These are phyloP conservation scores for Leptoxyphium fumago DNA, from an alignment of 2,329 filamentous ascomycete species.

Conservation along the genomic window DNA sequence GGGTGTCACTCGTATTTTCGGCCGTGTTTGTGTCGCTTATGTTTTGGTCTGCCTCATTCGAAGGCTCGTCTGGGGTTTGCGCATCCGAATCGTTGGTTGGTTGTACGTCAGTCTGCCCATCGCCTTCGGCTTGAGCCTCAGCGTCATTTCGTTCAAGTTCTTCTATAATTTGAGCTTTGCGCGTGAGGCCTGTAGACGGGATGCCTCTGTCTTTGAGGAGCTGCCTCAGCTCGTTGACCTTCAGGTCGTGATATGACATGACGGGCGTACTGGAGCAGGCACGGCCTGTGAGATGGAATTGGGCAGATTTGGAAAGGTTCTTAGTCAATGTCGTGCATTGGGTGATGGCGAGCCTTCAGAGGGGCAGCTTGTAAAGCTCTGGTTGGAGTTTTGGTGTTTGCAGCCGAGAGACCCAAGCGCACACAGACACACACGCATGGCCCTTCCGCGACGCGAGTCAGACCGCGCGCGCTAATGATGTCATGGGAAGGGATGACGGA, in stretches of 20 bases:
- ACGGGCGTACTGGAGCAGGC: constrained; percentile 17
- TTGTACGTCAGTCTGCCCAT: constrained; percentile 1
- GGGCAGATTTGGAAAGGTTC: too few species aligned
- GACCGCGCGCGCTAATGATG: too few species aligned
- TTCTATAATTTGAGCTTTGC: constrained; percentile 34
- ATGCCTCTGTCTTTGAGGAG: constrained; percentile 33
- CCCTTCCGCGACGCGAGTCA: too few species aligned
- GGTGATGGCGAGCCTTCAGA: too few species aligned
- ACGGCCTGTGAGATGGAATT: too few species aligned
- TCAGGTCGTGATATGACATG: constrained; percentile 27
- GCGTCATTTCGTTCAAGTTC: constrained; percentile 25
- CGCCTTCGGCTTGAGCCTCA: constrained; percentile 3
- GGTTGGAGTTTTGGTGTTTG: too few species aligned
- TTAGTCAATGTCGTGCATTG: too few species aligned
- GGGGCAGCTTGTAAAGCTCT: too few species aligned
- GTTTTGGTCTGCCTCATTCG: constrained; percentile 5
- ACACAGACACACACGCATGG: too few species aligned
- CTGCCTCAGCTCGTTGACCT: constrained; percentile 31
- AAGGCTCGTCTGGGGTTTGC: constrained; percentile 1
- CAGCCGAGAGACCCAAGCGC: too few species aligned
- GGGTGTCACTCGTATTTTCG: background rate
- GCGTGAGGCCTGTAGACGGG: constrained; percentile 29
- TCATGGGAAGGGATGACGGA: too few species aligned
- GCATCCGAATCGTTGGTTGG: constrained; percentile 2
- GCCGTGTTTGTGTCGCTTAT: constrained; percentile 6